Conservation (phyloP, 2,329 filamentous ascomycete species). For the Aspergillus pseudonomiae region DNA sequence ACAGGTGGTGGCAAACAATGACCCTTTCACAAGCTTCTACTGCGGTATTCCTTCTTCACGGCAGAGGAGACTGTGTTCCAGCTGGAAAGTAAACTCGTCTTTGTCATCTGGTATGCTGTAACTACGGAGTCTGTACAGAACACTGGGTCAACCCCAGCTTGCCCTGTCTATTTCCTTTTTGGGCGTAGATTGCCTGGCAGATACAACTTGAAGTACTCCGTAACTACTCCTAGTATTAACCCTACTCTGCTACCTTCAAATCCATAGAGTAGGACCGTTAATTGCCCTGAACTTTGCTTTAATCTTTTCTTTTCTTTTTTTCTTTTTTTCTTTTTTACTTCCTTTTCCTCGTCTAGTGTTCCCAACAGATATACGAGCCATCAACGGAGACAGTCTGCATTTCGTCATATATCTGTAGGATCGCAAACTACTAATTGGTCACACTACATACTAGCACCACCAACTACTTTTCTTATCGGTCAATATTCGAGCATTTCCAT, state of each 20-base stretch:
- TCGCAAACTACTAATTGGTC: not conserved
- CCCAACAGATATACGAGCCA: not conserved
- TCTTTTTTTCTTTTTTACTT: not conserved
- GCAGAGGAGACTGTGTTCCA: too few relatives aligned
- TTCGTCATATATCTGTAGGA: not conserved
- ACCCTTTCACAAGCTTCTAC: not conserved
- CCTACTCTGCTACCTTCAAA: not conserved
- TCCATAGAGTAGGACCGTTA: not conserved
- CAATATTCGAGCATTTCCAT: not conserved
- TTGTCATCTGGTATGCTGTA: not conserved
- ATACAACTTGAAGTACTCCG: too few relatives aligned
- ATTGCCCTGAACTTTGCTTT: not conserved
- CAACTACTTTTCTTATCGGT: not conserved
- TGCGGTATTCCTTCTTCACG: not conserved
- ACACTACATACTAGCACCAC: not conserved
- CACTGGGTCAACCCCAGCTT: not conserved
- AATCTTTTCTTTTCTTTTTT: not conserved
- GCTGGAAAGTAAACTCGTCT: not conserved
- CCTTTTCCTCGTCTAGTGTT: not conserved
- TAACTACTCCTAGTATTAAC: too few relatives aligned
- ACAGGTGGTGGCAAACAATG: not conserved
- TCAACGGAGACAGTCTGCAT: not conserved
- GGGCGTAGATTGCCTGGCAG: not conserved
- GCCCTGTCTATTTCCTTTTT: not conserved
- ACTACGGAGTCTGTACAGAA: not conserved